A percentile compares a stretch with the other conserved stretches of the same genome.
phyloP scores from a whole-genome alignment of 805 yeast species.

The Tetrapisispora phaffii region DNA sequence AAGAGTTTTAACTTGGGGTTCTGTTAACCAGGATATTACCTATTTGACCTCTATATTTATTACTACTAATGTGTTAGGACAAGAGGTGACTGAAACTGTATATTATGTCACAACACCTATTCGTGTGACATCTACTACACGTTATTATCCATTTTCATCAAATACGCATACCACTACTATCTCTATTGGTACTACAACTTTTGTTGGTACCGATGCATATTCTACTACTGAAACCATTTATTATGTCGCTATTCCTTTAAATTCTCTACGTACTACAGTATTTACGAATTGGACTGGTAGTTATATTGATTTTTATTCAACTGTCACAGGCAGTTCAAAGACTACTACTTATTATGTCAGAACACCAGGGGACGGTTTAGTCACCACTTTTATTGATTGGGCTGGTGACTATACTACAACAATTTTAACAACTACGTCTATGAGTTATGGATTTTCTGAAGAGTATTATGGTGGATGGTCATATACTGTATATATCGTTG shows the following conservation, averaged over 20 bases:
- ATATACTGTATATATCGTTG: not conserved
- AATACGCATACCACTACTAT: constrained; percentile 1
- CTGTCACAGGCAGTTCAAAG: not conserved
- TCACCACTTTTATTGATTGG: not conserved
- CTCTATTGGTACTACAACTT: not conserved
- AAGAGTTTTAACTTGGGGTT: too few species aligned
- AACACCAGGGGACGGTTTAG: not conserved
- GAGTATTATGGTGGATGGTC: not conserved
- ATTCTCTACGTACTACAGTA: not conserved
- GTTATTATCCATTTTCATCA: not conserved
- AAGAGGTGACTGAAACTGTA: too few species aligned
- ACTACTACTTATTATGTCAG: not conserved
- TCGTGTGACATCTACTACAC: too few species aligned
- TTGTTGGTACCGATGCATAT: not conserved
- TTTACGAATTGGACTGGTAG: not conserved
- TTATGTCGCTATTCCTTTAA: not conserved
- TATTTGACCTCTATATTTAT: too few species aligned
- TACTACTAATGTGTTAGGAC: too few species aligned
- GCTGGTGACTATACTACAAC: not conserved
- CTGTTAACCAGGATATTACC: too few species aligned
- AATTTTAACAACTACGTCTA: not conserved
- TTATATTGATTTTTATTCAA: not conserved
- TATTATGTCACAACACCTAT: too few species aligned
- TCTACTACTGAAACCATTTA: not conserved
- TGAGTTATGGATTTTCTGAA: not conserved